Evolutionary conservation across 139 green algal genomes (phyloP), one percentile per base, ranked within the genome.

Genomic region (Chlorella sp.): DNA sequence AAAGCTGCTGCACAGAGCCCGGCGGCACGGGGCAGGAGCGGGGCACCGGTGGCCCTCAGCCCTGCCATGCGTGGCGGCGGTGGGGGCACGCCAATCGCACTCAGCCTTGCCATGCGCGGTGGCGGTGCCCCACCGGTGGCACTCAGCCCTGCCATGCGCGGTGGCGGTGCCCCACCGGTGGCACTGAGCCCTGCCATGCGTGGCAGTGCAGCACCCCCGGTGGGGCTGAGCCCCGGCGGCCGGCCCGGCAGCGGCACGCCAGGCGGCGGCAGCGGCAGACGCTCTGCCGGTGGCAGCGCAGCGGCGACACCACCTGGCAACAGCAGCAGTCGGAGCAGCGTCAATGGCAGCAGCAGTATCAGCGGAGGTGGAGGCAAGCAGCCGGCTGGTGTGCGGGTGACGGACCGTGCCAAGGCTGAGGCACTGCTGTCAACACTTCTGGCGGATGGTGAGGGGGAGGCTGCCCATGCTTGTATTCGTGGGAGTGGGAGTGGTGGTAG

Each of bases 141-240:
- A 9, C 40, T 83, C 64, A 87, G 88, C 61, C 88, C 81, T 19
- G 80, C 66, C 18, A 83, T 83, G 88, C 69, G 68, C 0, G 69
- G 42, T 15, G 40, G 34, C 26, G 42, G 15, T 36, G 32, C 82
- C 15, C 69, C 85, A 0, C 34, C 71, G 5, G 82, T 77, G 19
- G 86, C 76, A 9, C 86, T 79, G 0, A 89, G 88, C 71, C 66
- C 88, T 9, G 81, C 81, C 36, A 88, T 87, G 88, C 81, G 81
- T 15, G 37, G 36, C 26, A 26, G 15, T 3, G 57, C 24, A 28
- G 57, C 42, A 0, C 83, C 61, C 0, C 42, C 64, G 5, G 79
- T 85, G 28, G 85, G 24, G 26, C 85, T 73, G 28, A 82, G 87
- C 79, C 60, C 87, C 21, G 78, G 42, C 16, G 42, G 42, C 48